Base-by-base conservation (phyloP, 2,329 filamentous ascomycete species). In the Dactylonectria macrodidyma region DNA sequence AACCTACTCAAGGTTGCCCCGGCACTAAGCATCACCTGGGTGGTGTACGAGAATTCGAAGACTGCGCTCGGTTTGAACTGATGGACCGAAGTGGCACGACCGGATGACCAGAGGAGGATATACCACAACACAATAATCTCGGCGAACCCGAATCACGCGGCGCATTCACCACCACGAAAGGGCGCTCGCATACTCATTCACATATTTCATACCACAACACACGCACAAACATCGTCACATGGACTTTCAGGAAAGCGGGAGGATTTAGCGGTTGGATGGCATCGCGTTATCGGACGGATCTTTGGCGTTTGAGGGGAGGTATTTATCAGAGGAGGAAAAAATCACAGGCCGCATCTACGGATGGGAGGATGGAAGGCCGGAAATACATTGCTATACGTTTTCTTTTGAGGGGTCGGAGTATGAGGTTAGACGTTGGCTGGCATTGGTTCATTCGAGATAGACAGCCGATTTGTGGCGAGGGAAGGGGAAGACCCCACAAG, bases 1-100 rank as follows among this genome's bases (percentile, higher is more conserved):
- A 99, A 98, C 79, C 85, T 99, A 46, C 86, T 99, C 75, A 99
- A 99, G 85, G 96, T 99, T 41, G 95, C 96, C 10, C 96, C 96
- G 2, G 95, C 96, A 34, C 92, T 99, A 61, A 97, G 95, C 76
- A 98, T 99, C 79, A 95, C 94, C 62, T 97, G 96, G 86, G 90
- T 97, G 76, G 93, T 96, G 68, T 97, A 97, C 78, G 95, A 97
- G 83, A 96, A 96, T 78, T 90, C 93, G 62, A 97, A 97, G 85
- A 89, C 87, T 75, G 79, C 93, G 38, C 85, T 97, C 72, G 81
- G 84, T 14, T 77, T 91, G 74, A 84, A 86, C 71, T 80, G 66
- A 70, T 50, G 19, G 26, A 12, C 30, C 9, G 55, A 30, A 44
- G 26, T 22, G 10, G 34, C 30, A 55, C 46, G 55, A 51, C 46